Percentiles rank a stretch among this genome's conserved stretches.
phyloP scores from a whole-genome alignment of 176 grass and related monocot species.

The Aegilops sharonensis region DNA sequence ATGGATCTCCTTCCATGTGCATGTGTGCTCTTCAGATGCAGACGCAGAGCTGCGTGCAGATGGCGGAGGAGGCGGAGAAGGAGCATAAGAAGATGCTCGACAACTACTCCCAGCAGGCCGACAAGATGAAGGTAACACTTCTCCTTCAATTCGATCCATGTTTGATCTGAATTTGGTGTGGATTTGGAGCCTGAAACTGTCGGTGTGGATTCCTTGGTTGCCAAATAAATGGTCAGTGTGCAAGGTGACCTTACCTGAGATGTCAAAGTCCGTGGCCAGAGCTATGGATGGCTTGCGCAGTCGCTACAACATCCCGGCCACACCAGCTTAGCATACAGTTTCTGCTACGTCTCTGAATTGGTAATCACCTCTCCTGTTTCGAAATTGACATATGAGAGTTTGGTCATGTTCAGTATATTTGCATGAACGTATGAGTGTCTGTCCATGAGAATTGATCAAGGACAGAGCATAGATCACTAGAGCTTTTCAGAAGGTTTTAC shows the following conservation, averaged over 20 bases:
- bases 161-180: background rate
- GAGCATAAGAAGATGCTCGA: conserved; percentile 49
- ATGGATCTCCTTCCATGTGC: background rate
- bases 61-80: conserved; percentile 46
- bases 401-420: no score
- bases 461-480: background rate
- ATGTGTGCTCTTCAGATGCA: conserved; percentile 41
- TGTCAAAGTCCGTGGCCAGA: conserved; percentile 28
- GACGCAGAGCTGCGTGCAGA: conserved; percentile 53
- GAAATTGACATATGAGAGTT: no score
- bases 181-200: background rate
- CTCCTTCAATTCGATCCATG: background rate
- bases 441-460: no score
- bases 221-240: conserved; percentile 20
- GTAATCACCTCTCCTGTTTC: background rate
- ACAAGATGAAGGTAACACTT: conserved; percentile 38
- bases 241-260: conserved; percentile 49
- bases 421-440: no score
- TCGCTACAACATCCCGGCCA: conserved; percentile 49
- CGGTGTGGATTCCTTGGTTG: background rate
- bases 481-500: background rate
- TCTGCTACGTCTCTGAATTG: background rate
- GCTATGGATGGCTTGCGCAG: conserved; percentile 46
- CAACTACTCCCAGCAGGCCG: conserved; percentile 26
- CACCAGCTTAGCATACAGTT: conserved; percentile 5